A percentile compares a stretch with the other conserved stretches of the same genome.
These are phyloP conservation scores for Colletotrichum coccodes DNA, from an alignment of 2,329 filamentous ascomycete species.

Conservation along the genomic window DNA sequence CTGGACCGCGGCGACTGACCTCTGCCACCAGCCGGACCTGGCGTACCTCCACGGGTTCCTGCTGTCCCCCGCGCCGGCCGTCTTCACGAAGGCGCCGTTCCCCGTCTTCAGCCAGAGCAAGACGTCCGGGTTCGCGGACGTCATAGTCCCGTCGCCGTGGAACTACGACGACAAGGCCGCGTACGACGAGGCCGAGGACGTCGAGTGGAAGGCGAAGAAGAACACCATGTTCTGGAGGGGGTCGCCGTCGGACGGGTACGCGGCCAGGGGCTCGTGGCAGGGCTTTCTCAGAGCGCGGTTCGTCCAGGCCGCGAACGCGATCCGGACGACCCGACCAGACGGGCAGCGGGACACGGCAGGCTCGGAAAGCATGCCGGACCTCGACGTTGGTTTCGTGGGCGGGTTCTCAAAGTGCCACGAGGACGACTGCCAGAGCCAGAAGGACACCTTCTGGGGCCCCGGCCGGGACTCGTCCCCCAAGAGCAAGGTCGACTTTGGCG, in stretches of 20 bases:
- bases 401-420: conserved; percentile 45
- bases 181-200: conserved; percentile 50
- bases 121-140: conserved; percentile 63
- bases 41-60: conserved; percentile 63
- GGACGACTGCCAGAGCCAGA: conserved; percentile 44
- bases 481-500: conserved; percentile 42
- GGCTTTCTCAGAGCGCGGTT: conserved; percentile 70
- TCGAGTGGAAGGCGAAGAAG: conserved; percentile 57
- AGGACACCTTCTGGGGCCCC: conserved; percentile 43
- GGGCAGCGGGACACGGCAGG: not conserved
- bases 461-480: conserved; percentile 34
- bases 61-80: conserved; percentile 47
- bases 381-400: conserved; percentile 52
- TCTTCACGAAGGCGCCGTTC: conserved; percentile 50
- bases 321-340: conserved; percentile 17
- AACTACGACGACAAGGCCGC: conserved; percentile 49
- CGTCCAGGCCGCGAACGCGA: conserved; percentile 59
- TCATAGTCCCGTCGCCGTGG: conserved; percentile 49
- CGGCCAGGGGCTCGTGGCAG: conserved; percentile 63
- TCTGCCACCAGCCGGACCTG: conserved; percentile 61
- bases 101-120: conserved; percentile 68
- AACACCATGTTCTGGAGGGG: conserved; percentile 66
- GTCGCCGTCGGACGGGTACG: conserved; percentile 59
- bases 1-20: conserved; percentile 42
- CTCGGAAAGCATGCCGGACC: conserved; percentile 15